A percentile compares a stretch with the other conserved stretches of the same genome.
Conservation (phyloP, 768 basidiomycete genomes). For the Tephrocybe sp. region DNA sequence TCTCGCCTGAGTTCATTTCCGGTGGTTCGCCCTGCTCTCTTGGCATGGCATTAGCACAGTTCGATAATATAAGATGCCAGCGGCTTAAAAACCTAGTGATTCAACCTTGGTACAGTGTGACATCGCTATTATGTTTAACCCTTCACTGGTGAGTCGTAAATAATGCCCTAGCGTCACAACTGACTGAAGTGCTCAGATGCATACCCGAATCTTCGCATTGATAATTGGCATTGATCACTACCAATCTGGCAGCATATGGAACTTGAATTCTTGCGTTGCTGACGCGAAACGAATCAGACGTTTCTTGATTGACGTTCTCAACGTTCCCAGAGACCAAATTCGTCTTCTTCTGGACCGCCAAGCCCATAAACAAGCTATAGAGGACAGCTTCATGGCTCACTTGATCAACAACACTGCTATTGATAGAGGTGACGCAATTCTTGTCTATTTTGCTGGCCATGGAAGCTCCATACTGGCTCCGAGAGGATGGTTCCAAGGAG, state of each 20-base stretch:
- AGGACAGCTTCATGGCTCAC: constrained; percentile 60
- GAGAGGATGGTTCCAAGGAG: constrained; percentile 49
- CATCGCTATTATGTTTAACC: neutral
- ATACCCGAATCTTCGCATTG: constrained; percentile 56
- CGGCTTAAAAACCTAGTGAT: neutral
- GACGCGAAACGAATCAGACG: constrained; percentile 60
- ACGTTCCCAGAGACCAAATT: constrained; percentile 60
- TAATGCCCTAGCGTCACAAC: neutral
- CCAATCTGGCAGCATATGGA: constrained; percentile 64
- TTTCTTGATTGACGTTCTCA: constrained; percentile 57
- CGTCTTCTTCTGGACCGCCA: constrained; percentile 54
- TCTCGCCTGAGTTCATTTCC: constrained; percentile 5
- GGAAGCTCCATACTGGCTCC: constrained; percentile 62
- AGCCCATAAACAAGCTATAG: constrained; percentile 63
- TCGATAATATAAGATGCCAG: neutral
- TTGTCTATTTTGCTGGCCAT: constrained; percentile 77
- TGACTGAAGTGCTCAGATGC: constrained; percentile 16
- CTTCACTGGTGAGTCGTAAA: neutral
- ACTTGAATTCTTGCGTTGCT: constrained; percentile 63
- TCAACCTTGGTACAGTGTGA: neutral
- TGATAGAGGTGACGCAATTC: constrained; percentile 59
- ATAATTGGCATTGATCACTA: constrained; percentile 72
- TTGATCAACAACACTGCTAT: constrained; percentile 63
- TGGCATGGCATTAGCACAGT: neutral
- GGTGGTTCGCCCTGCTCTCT: neutral